Conservation (phyloP, 179 eudicot species). For the Silene noctiflora region DNA sequence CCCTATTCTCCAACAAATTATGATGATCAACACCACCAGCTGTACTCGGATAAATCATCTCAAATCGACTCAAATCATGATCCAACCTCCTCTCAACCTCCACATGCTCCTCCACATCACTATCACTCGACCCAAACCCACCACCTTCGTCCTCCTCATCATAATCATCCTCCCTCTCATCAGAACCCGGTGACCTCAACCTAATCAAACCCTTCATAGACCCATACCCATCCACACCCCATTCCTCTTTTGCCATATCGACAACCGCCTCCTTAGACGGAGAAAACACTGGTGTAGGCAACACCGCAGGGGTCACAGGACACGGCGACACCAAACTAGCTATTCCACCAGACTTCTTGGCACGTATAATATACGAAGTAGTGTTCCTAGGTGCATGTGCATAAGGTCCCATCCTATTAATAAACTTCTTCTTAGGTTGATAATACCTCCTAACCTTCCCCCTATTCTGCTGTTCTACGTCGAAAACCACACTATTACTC, state of each 20-base stretch:
- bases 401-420: slow-evolving; percentile 62
- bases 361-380: slow-evolving; percentile 72
- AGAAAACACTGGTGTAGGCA: slow-evolving; percentile 86
- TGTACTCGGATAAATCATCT: slow-evolving; percentile 73
- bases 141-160: slow-evolving; percentile 85
- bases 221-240: slow-evolving; percentile 99
- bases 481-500: slow-evolving; percentile 38
- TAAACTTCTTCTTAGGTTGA: slow-evolving; percentile 53
- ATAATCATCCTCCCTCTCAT: slow-evolving; percentile 54
- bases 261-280: slow-evolving; percentile 89
- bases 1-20: slow-evolving; percentile 71
- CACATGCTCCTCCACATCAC: slow-evolving; percentile 96
- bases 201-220: slow-evolving; percentile 95
- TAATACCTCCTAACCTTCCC: slow-evolving; percentile 62
- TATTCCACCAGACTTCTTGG: slow-evolving; percentile 89
- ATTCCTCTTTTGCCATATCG: slow-evolving; percentile 97
- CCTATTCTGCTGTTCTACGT: slow-evolving; percentile 77
- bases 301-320: slow-evolving; percentile 85
- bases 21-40: slow-evolving; percentile 56
- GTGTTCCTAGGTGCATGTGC: slow-evolving; percentile 98
- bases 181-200: slow-evolving; percentile 78
- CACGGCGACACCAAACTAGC: slow-evolving; percentile 78
- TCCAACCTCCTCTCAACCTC: slow-evolving; percentile 97
- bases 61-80: slow-evolving; percentile 91
- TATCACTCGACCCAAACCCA: slow-evolving; percentile 80